Base-by-base conservation (phyloP, 2,329 filamentous ascomycete genomes). In the Incumbomyces lentus region DNA sequence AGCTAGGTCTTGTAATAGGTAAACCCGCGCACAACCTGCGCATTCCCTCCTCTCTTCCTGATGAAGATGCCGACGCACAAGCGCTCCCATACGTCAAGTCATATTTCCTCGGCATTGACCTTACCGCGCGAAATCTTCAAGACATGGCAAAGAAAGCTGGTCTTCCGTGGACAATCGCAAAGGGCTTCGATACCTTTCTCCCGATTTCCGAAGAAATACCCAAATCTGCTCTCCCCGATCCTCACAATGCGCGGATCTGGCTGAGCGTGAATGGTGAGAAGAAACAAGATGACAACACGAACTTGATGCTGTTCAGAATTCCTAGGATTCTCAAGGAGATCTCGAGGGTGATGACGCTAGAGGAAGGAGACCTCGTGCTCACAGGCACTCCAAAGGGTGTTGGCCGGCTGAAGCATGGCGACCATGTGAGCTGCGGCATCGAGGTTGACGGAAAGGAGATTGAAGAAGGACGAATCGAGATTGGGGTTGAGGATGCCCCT, bases 301-400 rank as follows among this genome's bases (percentile, higher is more conserved):
- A 84, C 57, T 72, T 96, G 60, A 95, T 98, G 86, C 76, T 98
- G 49, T 95, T 94, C 74, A 76, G 78, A 48, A 92, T 98, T 59
- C 89, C 90, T 17, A 75, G 86, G 56, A 81, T 94, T 53, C 66
- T 98, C 60, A 85, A 83, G 59, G 88, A 95, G 69, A 94, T 98
- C 62, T 92, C 86, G 55, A 82, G 82, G 63, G 89, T 96, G 48
- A 95, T 96, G 88, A 88, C 87, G 7, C 73, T 98, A 49, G 83
- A 94, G 66, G 79, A 84, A 60, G 92, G 90, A 40, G 92, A 98
- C 65, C 81, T 98, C 60, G 80, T 98, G 40, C 70, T 98, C 57
- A 98, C 92, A n/a, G 92, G 92, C 14, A 98, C 92, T 42, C 92
- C 92, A 41, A 95, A 95, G 69, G 92, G 92, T 11, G 92, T 98